Base-by-base conservation (phyloP, 2,329 filamentous ascomycete species). In the Corynespora cassiicola region DNA sequence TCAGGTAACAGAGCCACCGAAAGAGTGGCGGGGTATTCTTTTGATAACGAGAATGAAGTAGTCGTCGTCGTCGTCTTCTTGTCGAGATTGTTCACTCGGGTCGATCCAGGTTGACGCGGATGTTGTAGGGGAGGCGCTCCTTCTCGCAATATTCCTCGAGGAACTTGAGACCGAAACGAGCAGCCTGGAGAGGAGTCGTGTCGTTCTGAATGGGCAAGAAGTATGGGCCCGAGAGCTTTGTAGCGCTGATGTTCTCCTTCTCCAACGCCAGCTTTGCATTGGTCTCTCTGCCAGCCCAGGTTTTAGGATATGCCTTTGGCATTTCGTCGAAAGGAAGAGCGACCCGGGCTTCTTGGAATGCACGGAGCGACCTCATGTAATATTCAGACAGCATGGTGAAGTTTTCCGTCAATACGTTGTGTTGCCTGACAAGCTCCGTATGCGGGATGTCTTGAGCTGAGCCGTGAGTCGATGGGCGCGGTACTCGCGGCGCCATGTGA, bases 111-210 rank as follows among this genome's bases (percentile, higher is more conserved):
- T 55, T 59, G 29, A 66, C 47, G 6, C 54, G 45, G 10, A 65
- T 19, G 3, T 16, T 39, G 34, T 66, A 61, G 7, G 57, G 43
- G 6, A 66, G 16, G 17, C 45, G 37, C 35, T 66, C 61, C 20
- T 54, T 65, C 31, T 63, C 61, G 37, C 70, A 65, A 62, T 72
- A 76, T 52, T 77, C 74, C 15, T 47, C 45, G 12, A 76, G 45
- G 32, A 75, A 67, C 31, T 58, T 55, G 14, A 71, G 47, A 0
- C 70, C 74, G 23, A 75, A 72, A 0, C 73, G 53, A 2, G 75
- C 72, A 1, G 72, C 73, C 33, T 70, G 63, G n/a, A 75, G 52
- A 0, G 74, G 69, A 5, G 63, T 66, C 1, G 71, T 73, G 18
- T 71, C 66, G 8, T 55, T 50, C 1, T 57, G 57, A 0, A 76